Conservation (phyloP, 495 filamentous ascomycete genomes). For the Daldinia bambusicola region DNA sequence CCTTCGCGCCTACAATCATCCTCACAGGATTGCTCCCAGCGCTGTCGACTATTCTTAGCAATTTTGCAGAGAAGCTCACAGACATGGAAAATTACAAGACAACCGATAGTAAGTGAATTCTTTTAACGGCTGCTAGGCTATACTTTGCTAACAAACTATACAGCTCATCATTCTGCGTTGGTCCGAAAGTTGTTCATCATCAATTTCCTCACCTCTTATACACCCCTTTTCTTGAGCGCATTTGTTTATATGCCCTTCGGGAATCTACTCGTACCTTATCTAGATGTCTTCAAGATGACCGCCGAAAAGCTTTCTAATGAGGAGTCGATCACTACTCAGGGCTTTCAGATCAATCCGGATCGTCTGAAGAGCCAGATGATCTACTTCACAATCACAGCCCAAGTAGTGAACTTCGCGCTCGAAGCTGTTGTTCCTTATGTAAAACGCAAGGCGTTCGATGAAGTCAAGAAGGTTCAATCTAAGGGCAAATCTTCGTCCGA, state of each 20-base stretch:
- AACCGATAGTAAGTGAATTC: slow-evolving; percentile 60
- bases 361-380: slow-evolving; percentile 91
- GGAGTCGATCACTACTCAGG: slow-evolving; percentile 70
- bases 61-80: slow-evolving; percentile 80
- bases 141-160: slow-evolving; percentile 29
- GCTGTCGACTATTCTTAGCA: slow-evolving; percentile 77
- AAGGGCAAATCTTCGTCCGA: slow-evolving; percentile 56
- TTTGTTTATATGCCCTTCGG: slow-evolving; percentile 98
- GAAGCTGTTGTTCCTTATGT: slow-evolving; percentile 88
- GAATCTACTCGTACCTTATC: slow-evolving; percentile 83
- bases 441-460: slow-evolving; percentile 76
- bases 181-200: slow-evolving; percentile 93
- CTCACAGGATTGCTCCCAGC: slow-evolving; percentile 84
- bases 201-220: slow-evolving; percentile 97
- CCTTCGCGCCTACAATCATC: slow-evolving; percentile 88
- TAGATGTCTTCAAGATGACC: slow-evolving; percentile 85
- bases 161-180: slow-evolving; percentile 77
- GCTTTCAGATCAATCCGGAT: slow-evolving; percentile 85
- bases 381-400: slow-evolving; percentile 96
- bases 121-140: background rate
- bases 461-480: slow-evolving; percentile 76
- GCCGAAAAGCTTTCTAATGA: slow-evolving; percentile 79
- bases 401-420: slow-evolving; percentile 86
- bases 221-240: slow-evolving; percentile 89
- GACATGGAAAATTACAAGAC: slow-evolving; percentile 95